Evolutionary conservation across 23 red algal genomes (phyloP).

Genomic region (Porphyridium purpureum): DNA sequence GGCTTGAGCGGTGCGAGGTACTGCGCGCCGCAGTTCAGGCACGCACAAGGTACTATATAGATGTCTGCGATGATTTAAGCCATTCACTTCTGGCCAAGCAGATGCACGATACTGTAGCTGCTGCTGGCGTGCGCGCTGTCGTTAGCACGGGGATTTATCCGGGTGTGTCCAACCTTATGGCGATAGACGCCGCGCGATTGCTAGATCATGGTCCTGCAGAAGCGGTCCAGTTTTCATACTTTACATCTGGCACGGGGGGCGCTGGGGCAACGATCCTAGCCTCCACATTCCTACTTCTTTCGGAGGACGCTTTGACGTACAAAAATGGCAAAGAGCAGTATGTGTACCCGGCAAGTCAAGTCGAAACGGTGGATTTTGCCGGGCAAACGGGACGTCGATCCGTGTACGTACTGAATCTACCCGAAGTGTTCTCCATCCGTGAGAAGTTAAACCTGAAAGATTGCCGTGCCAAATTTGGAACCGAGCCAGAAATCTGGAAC

Average conservation of each 20-base stretch:
- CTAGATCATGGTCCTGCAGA: not conserved
- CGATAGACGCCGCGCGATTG: conserved; percentile 8
- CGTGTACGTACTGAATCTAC: conserved; percentile 49
- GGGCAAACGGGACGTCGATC: conserved; percentile 11
- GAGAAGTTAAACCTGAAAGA: not conserved
- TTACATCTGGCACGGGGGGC: conserved; percentile 56
- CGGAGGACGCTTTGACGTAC: conserved; percentile 17
- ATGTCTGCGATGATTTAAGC: conserved; percentile 58
- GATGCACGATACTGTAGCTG: conserved; percentile 4
- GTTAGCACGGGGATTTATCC: conserved; percentile 72
- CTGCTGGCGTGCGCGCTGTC: conserved; percentile 5
- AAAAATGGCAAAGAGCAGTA: not conserved
- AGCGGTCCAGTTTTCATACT: conserved; percentile 5
- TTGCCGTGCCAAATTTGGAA: conserved; percentile 50
- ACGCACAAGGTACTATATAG: conserved; percentile 14
- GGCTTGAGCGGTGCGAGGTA: conserved; percentile 7
- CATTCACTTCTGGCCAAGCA: conserved; percentile 11
- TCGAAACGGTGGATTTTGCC: conserved; percentile 34
- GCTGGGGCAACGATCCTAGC: conserved; percentile 59
- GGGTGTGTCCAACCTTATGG: conserved; percentile 64
- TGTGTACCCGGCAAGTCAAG: conserved; percentile 7
- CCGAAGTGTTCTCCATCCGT: conserved; percentile 37
- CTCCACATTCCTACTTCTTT: conserved; percentile 36
- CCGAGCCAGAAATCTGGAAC: conserved; percentile 62
- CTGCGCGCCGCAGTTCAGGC: conserved; percentile 25